Conservation (phyloP, 805 yeast species). For the Diddensiella transvaalensis region DNA sequence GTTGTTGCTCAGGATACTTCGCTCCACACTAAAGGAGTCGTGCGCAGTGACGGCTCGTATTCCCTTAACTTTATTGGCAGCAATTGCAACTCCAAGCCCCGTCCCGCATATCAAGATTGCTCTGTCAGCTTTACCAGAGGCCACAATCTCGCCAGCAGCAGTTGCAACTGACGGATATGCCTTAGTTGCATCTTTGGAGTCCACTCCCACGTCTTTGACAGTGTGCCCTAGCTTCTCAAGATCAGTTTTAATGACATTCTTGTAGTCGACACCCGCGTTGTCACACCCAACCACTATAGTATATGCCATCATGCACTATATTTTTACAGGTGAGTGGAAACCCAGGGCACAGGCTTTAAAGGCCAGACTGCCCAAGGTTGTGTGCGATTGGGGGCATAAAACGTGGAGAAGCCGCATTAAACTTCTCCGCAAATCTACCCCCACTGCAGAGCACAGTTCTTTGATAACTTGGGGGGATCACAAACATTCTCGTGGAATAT, state of each 20-base stretch:
- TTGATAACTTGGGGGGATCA: no score
- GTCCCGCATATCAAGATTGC: constrained; percentile 48
- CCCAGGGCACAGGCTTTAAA: no score
- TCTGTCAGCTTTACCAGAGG: constrained; percentile 42
- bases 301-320: neutral
- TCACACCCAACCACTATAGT: constrained; percentile 43
- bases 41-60: constrained; percentile 49
- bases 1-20: constrained; percentile 42
- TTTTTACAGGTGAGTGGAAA: no score
- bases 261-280: constrained; percentile 45
- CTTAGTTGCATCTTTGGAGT: constrained; percentile 30
- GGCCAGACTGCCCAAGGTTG: no score
- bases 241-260: constrained; percentile 38
- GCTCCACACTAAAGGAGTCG: constrained; percentile 45
- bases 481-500: no score
- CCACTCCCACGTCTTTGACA: constrained; percentile 42
- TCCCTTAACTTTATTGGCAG: constrained; percentile 46
- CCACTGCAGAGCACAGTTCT: no score
- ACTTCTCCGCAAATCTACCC: no score
- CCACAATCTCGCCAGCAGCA: constrained; percentile 42
- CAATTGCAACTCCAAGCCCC: constrained; percentile 47
- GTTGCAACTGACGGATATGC: constrained; percentile 45
- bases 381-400: no score
- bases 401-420: no score
- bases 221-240: constrained; percentile 34